Percentiles rank a stretch among this genome's conserved stretches.
phyloP scores from a whole-genome alignment of 1,139 yeast species.

The Candida sp. region DNA sequence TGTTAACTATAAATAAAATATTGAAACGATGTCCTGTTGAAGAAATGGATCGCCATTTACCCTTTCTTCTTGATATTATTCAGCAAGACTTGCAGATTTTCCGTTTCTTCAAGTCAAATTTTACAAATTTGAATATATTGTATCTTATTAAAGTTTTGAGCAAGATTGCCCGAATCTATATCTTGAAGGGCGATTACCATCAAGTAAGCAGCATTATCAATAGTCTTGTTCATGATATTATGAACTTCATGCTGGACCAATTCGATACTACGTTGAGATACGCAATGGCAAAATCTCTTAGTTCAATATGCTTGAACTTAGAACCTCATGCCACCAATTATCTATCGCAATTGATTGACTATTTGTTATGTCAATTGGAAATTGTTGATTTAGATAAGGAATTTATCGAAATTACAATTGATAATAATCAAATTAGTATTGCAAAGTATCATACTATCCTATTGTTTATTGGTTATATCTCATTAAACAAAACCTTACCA shows the following conservation, averaged over 20 bases:
- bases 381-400: conserved; percentile 6
- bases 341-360: conserved; percentile 27
- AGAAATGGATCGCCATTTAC: conserved; percentile 9
- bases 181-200: conserved; percentile 13
- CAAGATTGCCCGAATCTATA: conserved; percentile 21
- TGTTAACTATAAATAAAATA: conserved; percentile 35
- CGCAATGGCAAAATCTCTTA: conserved; percentile 34
- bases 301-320: conserved; percentile 19
- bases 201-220: conserved; percentile 24
- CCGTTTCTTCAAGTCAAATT: conserved; percentile 6
- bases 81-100: conserved; percentile 11
- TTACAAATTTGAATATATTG: conserved; percentile 21
- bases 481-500: conserved; percentile 28
- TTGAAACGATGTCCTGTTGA: conserved; percentile 21
- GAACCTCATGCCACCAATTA: conserved; percentile 27
- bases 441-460: conserved; percentile 34
- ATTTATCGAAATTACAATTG: conserved; percentile 13
- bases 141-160: conserved; percentile 33
- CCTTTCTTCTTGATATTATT: conserved; percentile 15
- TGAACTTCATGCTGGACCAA: conserved; percentile 17
- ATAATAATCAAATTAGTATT: conserved; percentile 18
- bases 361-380: conserved; percentile 23
- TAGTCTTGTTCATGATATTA: conserved; percentile 24
- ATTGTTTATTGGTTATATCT: conserved; percentile 32
- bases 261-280: conserved; percentile 34